Evolutionary conservation across 192 early-diverging fungal species (phyloP).

Genomic region (Umbelopsis sp.): DNA sequence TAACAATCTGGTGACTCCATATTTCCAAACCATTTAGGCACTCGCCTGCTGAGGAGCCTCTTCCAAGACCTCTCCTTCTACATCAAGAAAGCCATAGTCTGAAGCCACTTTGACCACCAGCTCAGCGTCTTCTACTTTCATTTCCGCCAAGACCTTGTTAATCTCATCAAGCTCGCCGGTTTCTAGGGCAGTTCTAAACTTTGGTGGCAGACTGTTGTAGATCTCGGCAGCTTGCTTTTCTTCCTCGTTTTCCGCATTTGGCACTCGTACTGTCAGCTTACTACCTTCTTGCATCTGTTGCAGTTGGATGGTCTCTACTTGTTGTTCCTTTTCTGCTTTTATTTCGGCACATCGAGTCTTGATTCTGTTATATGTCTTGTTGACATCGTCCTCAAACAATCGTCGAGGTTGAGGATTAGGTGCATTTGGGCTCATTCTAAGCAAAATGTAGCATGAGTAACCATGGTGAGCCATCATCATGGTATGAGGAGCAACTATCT

Average conservation of each 20-base stretch:
- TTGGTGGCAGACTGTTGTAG: constrained; percentile 68
- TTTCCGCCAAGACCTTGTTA: constrained; percentile 76
- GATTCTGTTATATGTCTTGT: constrained; percentile 83
- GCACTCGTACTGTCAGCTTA: constrained; percentile 70
- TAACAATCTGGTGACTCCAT: neutral
- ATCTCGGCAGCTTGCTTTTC: constrained; percentile 62
- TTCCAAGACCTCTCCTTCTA: constrained; percentile 35
- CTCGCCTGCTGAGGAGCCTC: constrained; percentile 13
- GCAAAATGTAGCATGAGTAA: neutral
- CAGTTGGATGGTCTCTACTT: constrained; percentile 70
- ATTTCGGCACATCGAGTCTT: constrained; percentile 69
- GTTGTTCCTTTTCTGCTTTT: constrained; percentile 50
- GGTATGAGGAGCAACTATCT: neutral
- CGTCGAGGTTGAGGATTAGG: constrained; percentile 63
- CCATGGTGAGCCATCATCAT: neutral
- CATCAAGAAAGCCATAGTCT: constrained; percentile 67
- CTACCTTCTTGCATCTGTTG: constrained; percentile 73
- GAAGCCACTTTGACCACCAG: constrained; percentile 73
- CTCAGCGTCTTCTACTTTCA: constrained; percentile 75
- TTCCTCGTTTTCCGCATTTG: constrained; percentile 54
- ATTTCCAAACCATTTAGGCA: neutral
- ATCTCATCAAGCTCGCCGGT: constrained; percentile 81
- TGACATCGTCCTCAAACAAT: constrained; percentile 88
- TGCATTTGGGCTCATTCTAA: constrained; percentile 39
- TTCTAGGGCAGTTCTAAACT: constrained; percentile 77